These are phyloP conservation scores for Coniferiporia sulphurascens DNA, from an alignment of 1,284 basidiomycete genomes.

Conservation along the genomic window DNA sequence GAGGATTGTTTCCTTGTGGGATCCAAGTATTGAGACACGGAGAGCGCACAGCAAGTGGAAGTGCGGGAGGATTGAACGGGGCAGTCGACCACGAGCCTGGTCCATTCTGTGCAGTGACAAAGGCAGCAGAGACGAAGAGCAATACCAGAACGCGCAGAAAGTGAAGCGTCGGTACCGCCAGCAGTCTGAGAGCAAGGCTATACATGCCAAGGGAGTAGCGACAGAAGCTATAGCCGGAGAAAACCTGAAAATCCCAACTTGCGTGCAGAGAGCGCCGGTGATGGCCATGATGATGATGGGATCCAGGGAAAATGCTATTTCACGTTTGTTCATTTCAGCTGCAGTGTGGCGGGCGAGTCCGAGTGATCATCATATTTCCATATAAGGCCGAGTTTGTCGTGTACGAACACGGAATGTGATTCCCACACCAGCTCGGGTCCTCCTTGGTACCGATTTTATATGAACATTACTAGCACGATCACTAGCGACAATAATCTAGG, in stretches of 20 bases:
- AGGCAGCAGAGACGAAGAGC: background rate
- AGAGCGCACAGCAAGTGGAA: constrained; percentile 57
- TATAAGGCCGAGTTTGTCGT: no score
- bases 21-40: constrained; percentile 67
- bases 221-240: constrained; percentile 7
- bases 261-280: constrained; percentile 31
- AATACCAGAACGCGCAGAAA: background rate
- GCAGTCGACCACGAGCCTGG: constrained; percentile 42
- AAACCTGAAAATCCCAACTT: constrained; percentile 23
- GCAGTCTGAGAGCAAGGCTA: no score
- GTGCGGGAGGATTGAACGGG: constrained; percentile 53
- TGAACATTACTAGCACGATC: no score
- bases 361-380: no score
- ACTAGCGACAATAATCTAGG: no score
- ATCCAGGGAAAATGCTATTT: no score
- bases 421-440: no score
- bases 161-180: background rate
- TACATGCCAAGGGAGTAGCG: background rate
- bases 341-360: no score
- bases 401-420: no score
- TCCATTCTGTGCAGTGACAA: background rate
- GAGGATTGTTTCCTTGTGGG: constrained; percentile 39
- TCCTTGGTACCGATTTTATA: no score
- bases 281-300: no score
- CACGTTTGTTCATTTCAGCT: no score